Evolutionary conservation across 2,329 filamentous ascomycete species (phyloP), one percentile per base, ranked within the genome.

Genomic region (Xylaria sp.): DNA sequence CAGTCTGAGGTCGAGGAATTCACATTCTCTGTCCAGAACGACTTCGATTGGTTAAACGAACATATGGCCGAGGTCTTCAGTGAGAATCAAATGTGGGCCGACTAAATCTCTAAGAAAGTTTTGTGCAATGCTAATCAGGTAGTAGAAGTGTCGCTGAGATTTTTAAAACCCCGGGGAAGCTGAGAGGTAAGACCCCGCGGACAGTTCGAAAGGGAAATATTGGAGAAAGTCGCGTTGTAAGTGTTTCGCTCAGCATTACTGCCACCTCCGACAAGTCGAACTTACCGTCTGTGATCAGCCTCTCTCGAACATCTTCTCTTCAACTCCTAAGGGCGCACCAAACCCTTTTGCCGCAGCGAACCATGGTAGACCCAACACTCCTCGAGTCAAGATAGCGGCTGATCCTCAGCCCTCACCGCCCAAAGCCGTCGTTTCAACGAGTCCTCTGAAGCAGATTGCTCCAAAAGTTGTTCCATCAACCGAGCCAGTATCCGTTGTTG

Each of bases 31-130:
- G 94, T 92, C 65, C 88, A 92, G 61, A 96, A 98, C 78, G 95
- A 99, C 77, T 82, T 98, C 73, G 94, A 98, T 75, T 99, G 95
- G 95, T 83, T 99, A 71, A 98, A 99, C 74, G 95, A 98, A 79
- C 95, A 99, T 77, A 97, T 99, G 94, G 87, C 88, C 52, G 92
- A 96, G 67, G 92, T 99, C 73, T 96, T 98, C 76, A 90, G 89
- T 72, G 88, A 90, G 71, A 91, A 93, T 73, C 88, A 94, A 78
- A 87, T 93, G 95, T 97, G 86, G 73, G 90, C 84, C 38, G 31
- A 63, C 33, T 28, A 17, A 37, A 15, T 17, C 49, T 23, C 46
- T 19, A 9, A 4, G 60, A 55, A 55, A 23, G 35, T 9, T 31
- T 15, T 15, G 21, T 43, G 37, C 57, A n/a, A n/a, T 68, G 67